Percentiles rank a stretch among this genome's conserved stretches.
phyloP scores from a whole-genome alignment of 2,329 filamentous ascomycete genomes.

The Colletotrichum tofieldiae region DNA sequence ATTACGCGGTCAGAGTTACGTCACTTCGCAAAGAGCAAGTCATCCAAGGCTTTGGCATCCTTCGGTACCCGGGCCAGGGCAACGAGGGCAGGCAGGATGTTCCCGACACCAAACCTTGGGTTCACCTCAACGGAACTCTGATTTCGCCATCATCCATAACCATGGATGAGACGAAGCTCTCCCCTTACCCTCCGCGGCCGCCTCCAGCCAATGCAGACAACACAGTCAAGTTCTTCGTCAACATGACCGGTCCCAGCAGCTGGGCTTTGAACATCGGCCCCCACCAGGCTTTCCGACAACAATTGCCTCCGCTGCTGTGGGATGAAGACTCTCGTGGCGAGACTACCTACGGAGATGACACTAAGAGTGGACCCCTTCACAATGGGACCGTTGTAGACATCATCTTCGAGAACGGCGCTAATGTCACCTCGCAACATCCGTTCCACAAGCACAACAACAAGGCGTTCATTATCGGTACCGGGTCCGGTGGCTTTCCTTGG shows the following conservation, averaged over 20 bases:
- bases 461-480: slow-evolving; percentile 35
- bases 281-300: slow-evolving; percentile 35
- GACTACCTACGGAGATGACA: slow-evolving; percentile 25
- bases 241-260: slow-evolving; percentile 34
- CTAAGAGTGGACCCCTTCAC: slow-evolving; percentile 2
- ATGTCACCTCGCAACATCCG: slow-evolving; percentile 36
- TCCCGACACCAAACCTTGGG: slow-evolving; percentile 28
- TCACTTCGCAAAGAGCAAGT: slow-evolving; percentile 33
- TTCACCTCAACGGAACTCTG: slow-evolving; percentile 27
- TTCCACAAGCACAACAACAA: slow-evolving; percentile 40
- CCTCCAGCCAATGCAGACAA: slow-evolving; percentile 30
- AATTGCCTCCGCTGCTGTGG: slow-evolving; percentile 30
- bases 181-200: slow-evolving; percentile 25
- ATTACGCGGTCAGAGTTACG: slow-evolving; percentile 27
- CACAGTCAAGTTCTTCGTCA: slow-evolving; percentile 37
- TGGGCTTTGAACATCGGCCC: slow-evolving; percentile 36
- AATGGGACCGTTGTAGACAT: slow-evolving; percentile 34
- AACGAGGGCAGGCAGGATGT: background rate
- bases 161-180: slow-evolving; percentile 36
- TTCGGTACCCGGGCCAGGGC: slow-evolving; percentile 27
- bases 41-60: slow-evolving; percentile 33
- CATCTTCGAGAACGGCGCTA: slow-evolving; percentile 38
- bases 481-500: slow-evolving; percentile 32
- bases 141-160: slow-evolving; percentile 30
- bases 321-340: slow-evolving; percentile 28